Evolutionary conservation across 2,329 filamentous ascomycete genomes (phyloP), one percentile per base, ranked within the genome.

Genomic region (Tympanopsis confertula): DNA sequence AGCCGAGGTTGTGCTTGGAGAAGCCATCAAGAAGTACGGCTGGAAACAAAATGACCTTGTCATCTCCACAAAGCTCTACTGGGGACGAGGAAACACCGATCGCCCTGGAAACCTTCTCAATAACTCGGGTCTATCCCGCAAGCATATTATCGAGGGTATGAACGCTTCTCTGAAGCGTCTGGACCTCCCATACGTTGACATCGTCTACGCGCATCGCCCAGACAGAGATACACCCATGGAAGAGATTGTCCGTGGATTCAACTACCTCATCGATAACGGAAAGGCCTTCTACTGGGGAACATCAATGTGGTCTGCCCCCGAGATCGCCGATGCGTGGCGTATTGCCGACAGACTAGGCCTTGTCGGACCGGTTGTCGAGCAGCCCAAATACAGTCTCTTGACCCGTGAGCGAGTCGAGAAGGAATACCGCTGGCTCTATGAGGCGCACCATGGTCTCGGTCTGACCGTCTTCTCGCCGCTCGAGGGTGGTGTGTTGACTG

Each of bases 211-310:
- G 3, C 75, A 80, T 54, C 63, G 74, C 19, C 69, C 71, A 13
- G 76, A 80, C 44, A 55, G 58, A 15, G 62, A 62, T 39, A 74
- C 72, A 2, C 70, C 71, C 3, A 76, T 77, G 65, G 71, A 71
- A 54, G 75, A 80, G 56, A 71, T 74, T 29, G 75, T 81, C 38
- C 67, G 64, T 45, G 66, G 55, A 42, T 68, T 62, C 54, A 66
- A 55, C 47, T 61, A 61, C 51, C 56, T 57, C 43, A 71, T 62
- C 46, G 56, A 53, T 47, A 69, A 70, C 50, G 75, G 75, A 55
- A 52, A 74, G 26, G 72, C 72, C 17, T 74, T 77, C 56, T 78
- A 78, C 59, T 78, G 72, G 71, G 72, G 74, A 35, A 79, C 74
- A 0, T 69, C 64, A 1, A 73, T 78, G 51, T 79, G 74, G 74